Percentiles rank a stretch among this genome's conserved stretches.
phyloP scores from a whole-genome alignment of 192 early-diverging fungal genomes.

The Linnemannia elongata region DNA sequence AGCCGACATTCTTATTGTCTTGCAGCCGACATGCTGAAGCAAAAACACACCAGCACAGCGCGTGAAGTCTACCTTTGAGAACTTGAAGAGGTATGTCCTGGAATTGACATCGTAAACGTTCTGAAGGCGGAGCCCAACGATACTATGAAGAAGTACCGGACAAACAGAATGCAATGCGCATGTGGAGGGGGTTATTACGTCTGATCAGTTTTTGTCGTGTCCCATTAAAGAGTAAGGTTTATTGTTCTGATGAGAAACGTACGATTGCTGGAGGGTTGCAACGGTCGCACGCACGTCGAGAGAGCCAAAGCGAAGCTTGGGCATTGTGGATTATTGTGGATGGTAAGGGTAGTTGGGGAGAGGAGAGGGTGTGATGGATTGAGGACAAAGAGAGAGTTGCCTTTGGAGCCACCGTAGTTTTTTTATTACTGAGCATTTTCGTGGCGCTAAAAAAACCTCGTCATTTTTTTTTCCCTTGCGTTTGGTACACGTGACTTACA shows the following conservation, averaged over 20 bases:
- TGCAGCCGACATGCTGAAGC: background rate
- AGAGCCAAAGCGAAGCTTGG: conserved; percentile 90
- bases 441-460: background rate
- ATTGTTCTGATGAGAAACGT: conserved; percentile 14
- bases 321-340: conserved; percentile 62
- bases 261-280: conserved; percentile 76
- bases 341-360: background rate
- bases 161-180: background rate
- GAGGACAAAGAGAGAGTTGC: background rate
- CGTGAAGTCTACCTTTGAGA: conserved; percentile 72
- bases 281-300: conserved; percentile 91
- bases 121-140: conserved; percentile 90
- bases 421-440: background rate
- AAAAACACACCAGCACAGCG: background rate
- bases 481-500: background rate
- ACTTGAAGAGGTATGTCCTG: conserved; percentile 94
- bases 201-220: background rate
- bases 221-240: background rate
- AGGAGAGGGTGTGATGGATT: conserved; percentile 2
- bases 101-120: conserved; percentile 96
- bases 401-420: background rate
- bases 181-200: background rate
- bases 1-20: background rate
- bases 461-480: background rate
- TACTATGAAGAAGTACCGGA: conserved; percentile 37